Evolutionary conservation across 768 basidiomycete species (phyloP).

Genomic region (Ramaria sp.): DNA sequence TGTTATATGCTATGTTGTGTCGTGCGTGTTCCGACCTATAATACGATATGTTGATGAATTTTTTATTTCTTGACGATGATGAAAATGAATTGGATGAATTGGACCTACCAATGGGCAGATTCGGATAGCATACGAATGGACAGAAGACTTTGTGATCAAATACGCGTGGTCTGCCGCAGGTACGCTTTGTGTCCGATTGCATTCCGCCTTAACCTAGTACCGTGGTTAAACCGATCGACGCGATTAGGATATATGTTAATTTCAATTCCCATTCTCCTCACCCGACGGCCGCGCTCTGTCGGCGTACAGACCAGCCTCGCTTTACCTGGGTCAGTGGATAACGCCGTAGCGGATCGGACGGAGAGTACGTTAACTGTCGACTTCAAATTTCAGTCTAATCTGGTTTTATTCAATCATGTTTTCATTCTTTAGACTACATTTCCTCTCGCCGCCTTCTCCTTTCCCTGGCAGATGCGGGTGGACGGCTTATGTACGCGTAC

Average conservation of each 20-base stretch:
- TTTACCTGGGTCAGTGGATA: slow-evolving; percentile 11
- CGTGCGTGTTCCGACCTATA: too few relatives aligned
- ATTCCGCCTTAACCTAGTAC: not conserved
- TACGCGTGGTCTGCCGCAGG: slow-evolving; percentile 89
- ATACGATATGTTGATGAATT: too few relatives aligned
- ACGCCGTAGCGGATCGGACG: slow-evolving; percentile 36
- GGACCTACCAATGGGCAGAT: slow-evolving; percentile 34
- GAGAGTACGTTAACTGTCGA: slow-evolving; percentile 35
- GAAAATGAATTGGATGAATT: too few relatives aligned
- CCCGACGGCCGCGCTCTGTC: slow-evolving; percentile 31
- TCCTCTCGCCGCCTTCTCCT: slow-evolving; percentile 85
- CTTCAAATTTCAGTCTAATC: not conserved
- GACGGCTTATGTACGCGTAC: slow-evolving; percentile 91
- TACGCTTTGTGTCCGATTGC: not conserved
- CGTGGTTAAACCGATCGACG: not conserved
- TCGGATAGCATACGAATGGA: slow-evolving; percentile 89
- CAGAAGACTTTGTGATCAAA: slow-evolving; percentile 94
- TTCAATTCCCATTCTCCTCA: slow-evolving; percentile 79
- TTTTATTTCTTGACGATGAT: too few relatives aligned
- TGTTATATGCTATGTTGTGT: not conserved
- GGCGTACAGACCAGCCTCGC: slow-evolving; percentile 13
- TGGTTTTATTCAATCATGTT: not conserved
- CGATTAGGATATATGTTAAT: slow-evolving; percentile 64
- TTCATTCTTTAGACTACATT: slow-evolving; percentile 56
- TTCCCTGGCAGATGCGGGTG: slow-evolving; percentile 94